Conservation (phyloP, 768 basidiomycete genomes). For the Boletus edulis region DNA sequence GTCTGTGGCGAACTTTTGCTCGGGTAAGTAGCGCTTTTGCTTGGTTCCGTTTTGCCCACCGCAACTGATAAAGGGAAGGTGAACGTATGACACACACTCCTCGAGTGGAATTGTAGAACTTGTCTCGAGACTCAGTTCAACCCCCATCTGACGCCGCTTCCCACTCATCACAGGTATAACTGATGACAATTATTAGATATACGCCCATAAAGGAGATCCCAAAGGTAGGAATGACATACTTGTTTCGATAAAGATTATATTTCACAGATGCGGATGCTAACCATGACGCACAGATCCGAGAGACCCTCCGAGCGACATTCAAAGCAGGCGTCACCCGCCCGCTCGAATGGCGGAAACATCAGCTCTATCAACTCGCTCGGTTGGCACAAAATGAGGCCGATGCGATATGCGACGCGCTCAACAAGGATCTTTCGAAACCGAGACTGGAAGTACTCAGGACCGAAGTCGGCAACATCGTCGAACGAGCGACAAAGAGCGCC, state of each 20-base stretch:
- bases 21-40: no score
- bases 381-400: slow-evolving; percentile 62
- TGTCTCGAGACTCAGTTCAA: no score
- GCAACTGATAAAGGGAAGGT: no score
- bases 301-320: slow-evolving; percentile 46
- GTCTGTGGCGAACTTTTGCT: no score
- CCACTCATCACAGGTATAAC: no score
- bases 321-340: slow-evolving; percentile 47
- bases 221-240: slow-evolving; percentile 11
- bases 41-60: no score
- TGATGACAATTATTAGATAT: slow-evolving; percentile 15
- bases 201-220: slow-evolving; percentile 25
- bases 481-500: slow-evolving; percentile 42
- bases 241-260: background rate
- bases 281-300: slow-evolving; percentile 31
- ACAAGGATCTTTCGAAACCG: slow-evolving; percentile 51
- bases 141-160: no score
- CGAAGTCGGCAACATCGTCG: slow-evolving; percentile 47
- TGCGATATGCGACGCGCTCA: slow-evolving; percentile 42
- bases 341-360: slow-evolving; percentile 59
- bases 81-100: no score
- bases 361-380: slow-evolving; percentile 60
- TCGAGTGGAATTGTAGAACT: no score
- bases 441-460: slow-evolving; percentile 30
- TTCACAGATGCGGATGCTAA: background rate